Conservation (phyloP, 2,329 filamentous ascomycete species). For the Curvularia lunata region DNA sequence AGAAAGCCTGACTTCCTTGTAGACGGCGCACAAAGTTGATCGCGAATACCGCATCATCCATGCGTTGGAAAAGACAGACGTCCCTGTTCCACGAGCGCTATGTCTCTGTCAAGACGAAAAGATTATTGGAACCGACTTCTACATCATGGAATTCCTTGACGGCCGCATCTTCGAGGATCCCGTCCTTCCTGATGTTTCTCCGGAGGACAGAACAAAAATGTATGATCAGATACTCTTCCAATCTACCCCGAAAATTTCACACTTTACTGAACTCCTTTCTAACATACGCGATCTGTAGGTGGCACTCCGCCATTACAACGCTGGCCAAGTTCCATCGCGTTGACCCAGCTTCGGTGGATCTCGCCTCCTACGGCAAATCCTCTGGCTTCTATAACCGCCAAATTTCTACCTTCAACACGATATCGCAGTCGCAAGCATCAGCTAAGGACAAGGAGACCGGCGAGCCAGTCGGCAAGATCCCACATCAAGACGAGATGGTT, state of each 20-base stretch:
- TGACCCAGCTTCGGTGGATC: slow-evolving; percentile 67
- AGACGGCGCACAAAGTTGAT: slow-evolving; percentile 95
- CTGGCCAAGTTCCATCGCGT: slow-evolving; percentile 86
- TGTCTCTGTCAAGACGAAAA: slow-evolving; percentile 82
- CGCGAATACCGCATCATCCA: slow-evolving; percentile 91
- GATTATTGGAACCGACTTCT: slow-evolving; percentile 89
- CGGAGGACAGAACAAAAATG: slow-evolving; percentile 75
- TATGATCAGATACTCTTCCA: slow-evolving; percentile 39
- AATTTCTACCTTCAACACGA: slow-evolving; percentile 78
- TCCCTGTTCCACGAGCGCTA: slow-evolving; percentile 83
- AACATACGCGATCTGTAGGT: slow-evolving; percentile 57
- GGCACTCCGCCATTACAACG: slow-evolving; percentile 82
- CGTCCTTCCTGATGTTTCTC: slow-evolving; percentile 73
- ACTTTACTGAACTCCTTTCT: not conserved
- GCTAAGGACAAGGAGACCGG: slow-evolving; percentile 78
- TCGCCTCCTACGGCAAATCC: slow-evolving; percentile 75
- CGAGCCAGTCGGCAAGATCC: slow-evolving; percentile 78
- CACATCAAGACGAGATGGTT: slow-evolving; percentile 81
- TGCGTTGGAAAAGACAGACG: slow-evolving; percentile 77
- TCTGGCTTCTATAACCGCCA: slow-evolving; percentile 85
- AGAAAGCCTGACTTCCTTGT: not conserved
- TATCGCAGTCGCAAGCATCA: slow-evolving; percentile 78
- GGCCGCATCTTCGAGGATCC: slow-evolving; percentile 94
- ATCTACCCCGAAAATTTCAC: not conserved
- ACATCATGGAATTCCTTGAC: slow-evolving; percentile 95